phyloP scores from a whole-genome alignment of 306 rosid species.

The Rosa persica region DNA sequence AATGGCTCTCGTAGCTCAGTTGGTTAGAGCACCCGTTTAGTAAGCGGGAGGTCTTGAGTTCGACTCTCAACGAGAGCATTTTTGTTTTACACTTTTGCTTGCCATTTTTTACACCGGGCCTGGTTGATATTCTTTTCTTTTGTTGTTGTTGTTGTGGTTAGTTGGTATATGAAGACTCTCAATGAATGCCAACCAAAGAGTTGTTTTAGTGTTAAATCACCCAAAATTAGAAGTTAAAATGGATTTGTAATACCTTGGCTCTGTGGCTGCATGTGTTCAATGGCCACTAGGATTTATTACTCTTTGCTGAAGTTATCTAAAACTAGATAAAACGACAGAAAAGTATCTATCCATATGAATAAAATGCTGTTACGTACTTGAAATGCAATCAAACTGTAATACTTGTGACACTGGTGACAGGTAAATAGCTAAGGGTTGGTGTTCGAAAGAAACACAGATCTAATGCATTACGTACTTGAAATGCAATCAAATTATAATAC shows the following conservation, averaged over 20 bases:
- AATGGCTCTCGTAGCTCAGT: constrained; percentile 47
- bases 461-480: background rate
- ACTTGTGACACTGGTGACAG: background rate
- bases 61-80: constrained; percentile 46
- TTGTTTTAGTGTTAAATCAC: background rate
- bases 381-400: background rate
- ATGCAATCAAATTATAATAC: background rate
- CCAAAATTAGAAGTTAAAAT: background rate
- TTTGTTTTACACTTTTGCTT: background rate
- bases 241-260: background rate
- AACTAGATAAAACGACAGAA: background rate
- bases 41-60: constrained; percentile 61
- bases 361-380: background rate
- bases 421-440: too few species aligned
- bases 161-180: background rate
- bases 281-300: background rate
- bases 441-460: background rate
- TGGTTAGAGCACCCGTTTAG: constrained; percentile 59
- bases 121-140: too few species aligned
- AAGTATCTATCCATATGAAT: background rate
- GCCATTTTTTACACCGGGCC: background rate
- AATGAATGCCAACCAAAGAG: background rate
- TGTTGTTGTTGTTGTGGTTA: too few species aligned
- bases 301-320: background rate
- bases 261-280: background rate